phyloP scores from a whole-genome alignment of 257 asterid species.

The Eucommia ulmoides region DNA sequence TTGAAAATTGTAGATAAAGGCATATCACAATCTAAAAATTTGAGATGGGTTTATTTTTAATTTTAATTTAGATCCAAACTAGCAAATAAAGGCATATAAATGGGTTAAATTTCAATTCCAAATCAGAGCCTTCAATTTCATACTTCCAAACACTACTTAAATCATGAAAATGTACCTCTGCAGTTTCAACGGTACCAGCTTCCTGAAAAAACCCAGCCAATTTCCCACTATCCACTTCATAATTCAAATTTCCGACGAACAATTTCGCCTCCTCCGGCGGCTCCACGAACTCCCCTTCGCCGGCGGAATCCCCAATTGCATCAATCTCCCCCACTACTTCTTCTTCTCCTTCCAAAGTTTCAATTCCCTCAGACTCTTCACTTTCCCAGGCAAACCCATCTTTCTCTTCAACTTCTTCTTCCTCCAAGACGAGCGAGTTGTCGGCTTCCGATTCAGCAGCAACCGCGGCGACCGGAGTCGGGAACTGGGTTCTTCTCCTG shows the following conservation, averaged over 20 bases:
- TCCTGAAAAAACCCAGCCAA: slow-evolving; percentile 61
- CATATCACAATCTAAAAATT: not conserved
- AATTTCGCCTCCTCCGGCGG: slow-evolving; percentile 74
- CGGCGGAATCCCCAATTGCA: slow-evolving; percentile 22
- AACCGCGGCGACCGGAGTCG: not conserved
- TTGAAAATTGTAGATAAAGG: not conserved
- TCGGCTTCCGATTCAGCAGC: not conserved
- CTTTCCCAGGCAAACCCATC: slow-evolving; percentile 1
- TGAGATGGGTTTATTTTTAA: no score
- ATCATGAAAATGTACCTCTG: slow-evolving; percentile 38
- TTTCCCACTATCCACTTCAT: slow-evolving; percentile 46
- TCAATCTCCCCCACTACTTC: slow-evolving; percentile 6
- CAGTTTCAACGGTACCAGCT: slow-evolving; percentile 87
- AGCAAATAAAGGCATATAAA: no score
- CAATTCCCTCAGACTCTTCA: not conserved
- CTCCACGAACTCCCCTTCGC: slow-evolving; percentile 9
- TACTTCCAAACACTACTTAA: not conserved
- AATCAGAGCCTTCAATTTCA: not conserved
- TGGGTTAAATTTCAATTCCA: no score
- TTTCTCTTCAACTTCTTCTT: not conserved
- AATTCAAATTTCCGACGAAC: slow-evolving; percentile 84
- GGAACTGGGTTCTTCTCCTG: slow-evolving; percentile 22
- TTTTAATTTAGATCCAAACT: no score
- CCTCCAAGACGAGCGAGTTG: not conserved
- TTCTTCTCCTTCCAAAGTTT: slow-evolving; percentile 14